A percentile compares a stretch with the other conserved stretches of the same genome.
Evolutionary conservation across 1,284 basidiomycete species (phyloP).

Genomic region (Puccinia hordei): DNA sequence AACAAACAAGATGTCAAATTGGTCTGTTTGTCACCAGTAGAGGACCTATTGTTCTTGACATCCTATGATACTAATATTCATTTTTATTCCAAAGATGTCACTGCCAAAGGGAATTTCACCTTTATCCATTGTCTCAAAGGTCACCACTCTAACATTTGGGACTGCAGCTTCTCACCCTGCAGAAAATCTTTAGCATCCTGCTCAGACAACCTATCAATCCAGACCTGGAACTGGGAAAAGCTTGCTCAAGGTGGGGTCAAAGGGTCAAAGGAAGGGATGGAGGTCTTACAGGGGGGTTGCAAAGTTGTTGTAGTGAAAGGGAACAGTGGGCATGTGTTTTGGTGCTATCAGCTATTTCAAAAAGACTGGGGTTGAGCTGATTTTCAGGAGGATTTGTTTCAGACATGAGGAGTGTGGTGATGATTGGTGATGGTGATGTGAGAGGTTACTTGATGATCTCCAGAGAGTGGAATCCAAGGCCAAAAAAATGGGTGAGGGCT

Average conservation of each 20-base stretch:
- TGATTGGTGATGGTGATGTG: too few relatives aligned
- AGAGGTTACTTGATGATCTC: too few relatives aligned
- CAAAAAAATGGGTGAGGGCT: too few relatives aligned
- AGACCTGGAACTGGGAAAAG: constrained; percentile 62
- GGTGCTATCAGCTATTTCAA: too few relatives aligned
- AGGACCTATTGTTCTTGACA: constrained; percentile 94
- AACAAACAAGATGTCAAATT: constrained; percentile 96
- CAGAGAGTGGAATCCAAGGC: too few relatives aligned
- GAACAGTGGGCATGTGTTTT: constrained; percentile 60
- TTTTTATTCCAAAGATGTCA: constrained; percentile 88
- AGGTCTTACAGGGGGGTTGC: constrained; percentile 53
- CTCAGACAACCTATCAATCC: constrained; percentile 72
- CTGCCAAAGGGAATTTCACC: constrained; percentile 85
- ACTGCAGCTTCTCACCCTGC: constrained; percentile 73
- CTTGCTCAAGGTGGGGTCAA: constrained; percentile 51
- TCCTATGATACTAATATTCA: constrained; percentile 98
- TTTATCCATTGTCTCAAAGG: constrained; percentile 67
- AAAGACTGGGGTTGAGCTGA: too few relatives aligned
- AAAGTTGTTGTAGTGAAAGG: constrained; percentile 56
- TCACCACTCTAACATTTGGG: constrained; percentile 77
- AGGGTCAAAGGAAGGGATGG: constrained; percentile 55
- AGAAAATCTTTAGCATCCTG: constrained; percentile 81
- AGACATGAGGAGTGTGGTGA: too few relatives aligned
- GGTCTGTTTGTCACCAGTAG: constrained; percentile 88
- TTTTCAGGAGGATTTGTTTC: too few relatives aligned